Conservation (phyloP, 805 yeast species). For the Ogataea glucozyma region DNA sequence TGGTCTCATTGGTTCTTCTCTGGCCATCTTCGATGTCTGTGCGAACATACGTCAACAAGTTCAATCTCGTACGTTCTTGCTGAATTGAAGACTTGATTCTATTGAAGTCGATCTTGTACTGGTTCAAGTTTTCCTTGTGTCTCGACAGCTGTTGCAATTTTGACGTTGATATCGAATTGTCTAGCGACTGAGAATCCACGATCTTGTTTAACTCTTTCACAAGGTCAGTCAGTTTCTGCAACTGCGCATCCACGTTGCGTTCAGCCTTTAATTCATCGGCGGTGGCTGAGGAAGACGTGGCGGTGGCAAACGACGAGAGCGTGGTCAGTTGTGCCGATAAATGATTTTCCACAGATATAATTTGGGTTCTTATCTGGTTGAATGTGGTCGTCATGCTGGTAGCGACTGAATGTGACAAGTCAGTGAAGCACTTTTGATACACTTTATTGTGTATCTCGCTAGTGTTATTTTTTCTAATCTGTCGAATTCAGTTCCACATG, state of each 20-base stretch:
- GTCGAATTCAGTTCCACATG: background rate
- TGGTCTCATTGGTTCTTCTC: slow-evolving; percentile 36
- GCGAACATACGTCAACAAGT: slow-evolving; percentile 73
- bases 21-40: slow-evolving; percentile 75
- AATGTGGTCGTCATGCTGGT: slow-evolving; percentile 45
- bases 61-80: slow-evolving; percentile 76
- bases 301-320: slow-evolving; percentile 55
- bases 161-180: slow-evolving; percentile 60
- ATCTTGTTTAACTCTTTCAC: slow-evolving; percentile 53
- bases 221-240: slow-evolving; percentile 54
- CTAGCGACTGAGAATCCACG: slow-evolving; percentile 42
- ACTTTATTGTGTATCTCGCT: no score
- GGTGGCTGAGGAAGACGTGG: slow-evolving; percentile 48
- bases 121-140: slow-evolving; percentile 73
- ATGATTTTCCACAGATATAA: slow-evolving; percentile 69
- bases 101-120: slow-evolving; percentile 63
- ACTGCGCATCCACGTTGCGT: slow-evolving; percentile 48
- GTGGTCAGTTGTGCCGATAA: slow-evolving; percentile 54
- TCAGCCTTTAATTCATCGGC: slow-evolving; percentile 49
- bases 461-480: background rate
- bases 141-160: slow-evolving; percentile 80
- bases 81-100: slow-evolving; percentile 45
- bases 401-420: background rate
- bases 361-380: slow-evolving; percentile 66
- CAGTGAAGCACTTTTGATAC: background rate